Evolutionary conservation across 202 grass and related monocot genomes (phyloP).

Genomic region (Carex sylvatica): DNA sequence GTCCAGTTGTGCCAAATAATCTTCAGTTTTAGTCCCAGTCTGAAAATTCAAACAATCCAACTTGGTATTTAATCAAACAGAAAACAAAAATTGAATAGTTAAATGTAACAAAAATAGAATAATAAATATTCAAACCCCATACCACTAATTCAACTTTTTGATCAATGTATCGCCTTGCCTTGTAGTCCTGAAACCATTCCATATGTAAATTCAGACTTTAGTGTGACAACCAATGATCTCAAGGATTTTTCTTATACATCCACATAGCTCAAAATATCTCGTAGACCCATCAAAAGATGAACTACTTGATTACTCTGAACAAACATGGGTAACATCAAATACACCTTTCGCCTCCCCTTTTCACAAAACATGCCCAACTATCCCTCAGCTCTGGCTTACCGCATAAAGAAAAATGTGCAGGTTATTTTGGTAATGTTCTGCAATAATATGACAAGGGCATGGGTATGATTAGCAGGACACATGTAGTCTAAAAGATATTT

Average conservation of each 20-base stretch:
- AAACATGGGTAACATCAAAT: background rate
- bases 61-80: background rate
- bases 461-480: background rate
- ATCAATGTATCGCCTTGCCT: conserved; percentile 72
- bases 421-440: background rate
- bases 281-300: background rate
- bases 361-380: background rate
- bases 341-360: background rate
- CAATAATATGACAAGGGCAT: background rate
- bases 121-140: conserved; percentile 33
- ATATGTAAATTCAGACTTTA: background rate
- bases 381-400: background rate
- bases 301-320: background rate
- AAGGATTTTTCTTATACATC: background rate
- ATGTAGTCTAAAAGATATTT: background rate
- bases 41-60: conserved; percentile 36
- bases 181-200: conserved; percentile 48
- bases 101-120: background rate
- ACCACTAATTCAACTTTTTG: conserved; percentile 81
- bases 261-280: background rate
- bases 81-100: conserved; percentile 15
- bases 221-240: background rate
- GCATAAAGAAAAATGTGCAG: background rate
- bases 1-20: conserved; percentile 85
- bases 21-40: conserved; percentile 76